Base-by-base conservation (phyloP, 116 monocot species). In the Papilionanthe hybrid region DNA sequence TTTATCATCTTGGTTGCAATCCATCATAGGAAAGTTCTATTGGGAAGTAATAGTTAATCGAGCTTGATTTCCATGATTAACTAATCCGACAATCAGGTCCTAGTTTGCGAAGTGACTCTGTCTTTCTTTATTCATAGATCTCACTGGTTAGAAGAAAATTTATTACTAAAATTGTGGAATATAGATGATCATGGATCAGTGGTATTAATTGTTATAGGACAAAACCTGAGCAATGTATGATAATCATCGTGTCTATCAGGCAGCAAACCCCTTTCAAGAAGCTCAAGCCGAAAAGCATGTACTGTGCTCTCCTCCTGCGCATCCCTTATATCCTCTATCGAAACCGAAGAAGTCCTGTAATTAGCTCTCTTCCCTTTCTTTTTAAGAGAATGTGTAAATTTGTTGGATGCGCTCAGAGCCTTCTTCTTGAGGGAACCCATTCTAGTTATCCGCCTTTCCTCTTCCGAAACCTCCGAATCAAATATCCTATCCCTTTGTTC, bases 381-480 rank as follows among this genome's bases (percentile, higher is more conserved):
- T 76, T 82, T 82, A 30, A 82, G 82, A 50, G 82, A 82, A 49
- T 82, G 82, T 7, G 82, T 77, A 12, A 82, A 12, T 28, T 76
- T 82, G n/a, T 63, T 82, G n/a, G 82, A 82, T 53, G 82, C 82
- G 6, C 49, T 82, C 30, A 82, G 50, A 27, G 82, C 82, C 76
- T 82, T 82, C 69, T 82, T 82, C 82, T 85, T 85, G 37, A 74
- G 45, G n/a, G 72, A 78, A 78, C 72, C 60, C 50, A 75, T 78
- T 29, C 42, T 73, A 47, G 76, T 49, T 73, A 69, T 71, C 28
- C 63, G 68, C 66, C 82, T 66, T 48, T 82, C 82, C 8, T 82
- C 82, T 71, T 82, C 82, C 22, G 53, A 82, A 55, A 77, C 49
- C 60, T 82, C 82, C 41, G 42, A 77, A 69, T 82, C 77, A 7